These are phyloP conservation scores for Themeda triandra DNA, from an alignment of 176 grass and related monocot species.

Conservation along the genomic window DNA sequence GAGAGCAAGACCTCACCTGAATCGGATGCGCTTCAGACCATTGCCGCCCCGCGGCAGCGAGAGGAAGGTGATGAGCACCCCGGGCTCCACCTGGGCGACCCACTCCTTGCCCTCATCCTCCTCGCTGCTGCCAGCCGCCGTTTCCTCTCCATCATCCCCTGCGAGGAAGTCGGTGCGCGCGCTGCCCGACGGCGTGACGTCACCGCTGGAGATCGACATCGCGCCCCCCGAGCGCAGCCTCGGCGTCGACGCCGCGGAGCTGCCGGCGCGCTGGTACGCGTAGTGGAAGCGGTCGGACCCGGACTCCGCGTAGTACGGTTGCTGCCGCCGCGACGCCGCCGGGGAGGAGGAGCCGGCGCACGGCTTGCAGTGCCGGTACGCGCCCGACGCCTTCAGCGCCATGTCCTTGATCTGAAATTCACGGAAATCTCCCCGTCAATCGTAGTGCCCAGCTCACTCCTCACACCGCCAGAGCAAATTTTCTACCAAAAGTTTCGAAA, in stretches of 20 bases:
- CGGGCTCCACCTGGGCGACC: constrained; percentile 86
- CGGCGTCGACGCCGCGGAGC: constrained; percentile 43
- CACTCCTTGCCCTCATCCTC: constrained; percentile 66
- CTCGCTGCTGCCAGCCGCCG: constrained; percentile 33
- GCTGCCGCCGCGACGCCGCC: constrained; percentile 22
- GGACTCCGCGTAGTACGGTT: constrained; percentile 44
- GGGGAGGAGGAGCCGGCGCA: constrained; percentile 39
- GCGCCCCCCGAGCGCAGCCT: constrained; percentile 9
- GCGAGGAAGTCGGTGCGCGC: constrained; percentile 48
- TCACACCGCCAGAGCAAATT: not conserved
- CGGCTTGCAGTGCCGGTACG: constrained; percentile 87
- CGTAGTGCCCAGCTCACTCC: not conserved
- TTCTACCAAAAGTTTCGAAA: not conserved
- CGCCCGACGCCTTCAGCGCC: constrained; percentile 71
- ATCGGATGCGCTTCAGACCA: constrained; percentile 80
- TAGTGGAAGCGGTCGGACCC: constrained; percentile 57
- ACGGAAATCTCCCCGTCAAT: constrained; percentile 25
- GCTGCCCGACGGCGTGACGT: constrained; percentile 68
- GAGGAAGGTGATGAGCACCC: constrained; percentile 85
- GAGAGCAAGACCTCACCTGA: constrained; percentile 52
- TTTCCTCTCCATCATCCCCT: constrained; percentile 20
- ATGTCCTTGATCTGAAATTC: constrained; percentile 78
- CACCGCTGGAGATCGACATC: constrained; percentile 55
- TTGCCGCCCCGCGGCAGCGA: constrained; percentile 70
- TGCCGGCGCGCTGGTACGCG: constrained; percentile 46